Evolutionary conservation across 2,329 filamentous ascomycete species (phyloP), one percentile per base, ranked within the genome.

Genomic region (Talaromyces sp.): DNA sequence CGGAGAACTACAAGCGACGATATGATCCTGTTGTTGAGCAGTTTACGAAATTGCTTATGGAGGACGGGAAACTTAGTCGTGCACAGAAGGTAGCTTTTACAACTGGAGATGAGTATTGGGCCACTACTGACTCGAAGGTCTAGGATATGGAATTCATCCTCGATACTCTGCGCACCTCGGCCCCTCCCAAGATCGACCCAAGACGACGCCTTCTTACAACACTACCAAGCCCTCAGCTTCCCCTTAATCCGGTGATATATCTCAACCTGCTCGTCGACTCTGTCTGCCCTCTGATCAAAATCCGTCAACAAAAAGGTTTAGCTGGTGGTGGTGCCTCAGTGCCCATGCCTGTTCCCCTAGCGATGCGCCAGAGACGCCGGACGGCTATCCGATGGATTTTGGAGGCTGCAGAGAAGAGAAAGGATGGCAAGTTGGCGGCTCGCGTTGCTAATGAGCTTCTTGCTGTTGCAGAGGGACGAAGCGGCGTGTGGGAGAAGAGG

Each of bases 191-290:
- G 68, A 83, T 90, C 74, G 91, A 89, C 76, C 87, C 91, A 24
- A 80, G 84, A 66, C 88, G 86, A 54, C 79, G 72, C 63, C 76
- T 81, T 49, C 71, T 81, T 50, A 90, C 92, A 2, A 91, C 91
- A 64, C 92, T 93, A 1, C 91, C 93, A 1, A 83, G 91, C 27
- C 82, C 85, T 3, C 89, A 94, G 71, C 89, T 99, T 10, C 93
- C 95, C 2, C 87, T 97, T 37, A 91, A 97, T 78, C 95, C 95
- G 1, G 85, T 96, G 63, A 86, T 91, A 63, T 99, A 98, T 81
- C 88, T 99, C 57, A 92, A 90, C 13, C 85, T 96, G 37, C 93
- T 93, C 37, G 89, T 99, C 73, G 95, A 99, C 83, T 96, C 92
- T 10, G 90, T 99, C 27, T 92, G 93, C 1, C 95, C 95, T 10